These are phyloP conservation scores for Phytophthora pistaciae DNA, from an alignment of 352 stramenopile genomes.

Conservation along the genomic window DNA sequence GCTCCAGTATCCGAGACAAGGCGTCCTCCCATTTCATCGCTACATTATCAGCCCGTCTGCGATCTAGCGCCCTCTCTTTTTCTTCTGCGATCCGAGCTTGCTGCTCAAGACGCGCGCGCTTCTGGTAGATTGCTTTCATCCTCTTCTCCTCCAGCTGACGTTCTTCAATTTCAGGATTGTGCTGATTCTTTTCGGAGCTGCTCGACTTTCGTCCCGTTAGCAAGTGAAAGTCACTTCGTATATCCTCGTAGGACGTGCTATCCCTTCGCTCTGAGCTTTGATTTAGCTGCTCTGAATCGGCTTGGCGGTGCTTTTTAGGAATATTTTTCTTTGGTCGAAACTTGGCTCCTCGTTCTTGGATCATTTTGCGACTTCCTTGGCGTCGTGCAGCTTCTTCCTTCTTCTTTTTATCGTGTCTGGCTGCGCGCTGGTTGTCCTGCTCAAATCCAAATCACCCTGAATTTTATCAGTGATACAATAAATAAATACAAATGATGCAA, in stretches of 20 bases:
- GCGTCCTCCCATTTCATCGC: constrained; percentile 63
- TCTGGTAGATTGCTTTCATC: constrained; percentile 28
- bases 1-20: constrained; percentile 35
- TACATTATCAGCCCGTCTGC: constrained; percentile 49
- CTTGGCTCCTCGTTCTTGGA: constrained; percentile 25
- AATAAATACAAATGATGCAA: background rate
- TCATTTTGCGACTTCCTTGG: constrained; percentile 38
- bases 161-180: constrained; percentile 1
- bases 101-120: constrained; percentile 35
- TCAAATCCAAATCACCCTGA: background rate
- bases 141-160: constrained; percentile 32
- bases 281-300: background rate
- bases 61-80: constrained; percentile 36
- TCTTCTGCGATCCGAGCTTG: constrained; percentile 8
- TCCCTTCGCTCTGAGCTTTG: background rate
- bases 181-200: background rate
- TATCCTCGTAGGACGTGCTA: background rate
- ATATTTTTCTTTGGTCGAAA: constrained; percentile 25
- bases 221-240: constrained; percentile 18
- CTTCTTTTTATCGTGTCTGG: constrained; percentile 28
- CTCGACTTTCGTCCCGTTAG: constrained; percentile 9
- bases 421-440: constrained; percentile 38
- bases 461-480: background rate
- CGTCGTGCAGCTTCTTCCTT: constrained; percentile 33
- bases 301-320: background rate